Base-by-base conservation (phyloP, 2,329 filamentous ascomycete genomes). In the Pseudofabraea citricarpa region DNA sequence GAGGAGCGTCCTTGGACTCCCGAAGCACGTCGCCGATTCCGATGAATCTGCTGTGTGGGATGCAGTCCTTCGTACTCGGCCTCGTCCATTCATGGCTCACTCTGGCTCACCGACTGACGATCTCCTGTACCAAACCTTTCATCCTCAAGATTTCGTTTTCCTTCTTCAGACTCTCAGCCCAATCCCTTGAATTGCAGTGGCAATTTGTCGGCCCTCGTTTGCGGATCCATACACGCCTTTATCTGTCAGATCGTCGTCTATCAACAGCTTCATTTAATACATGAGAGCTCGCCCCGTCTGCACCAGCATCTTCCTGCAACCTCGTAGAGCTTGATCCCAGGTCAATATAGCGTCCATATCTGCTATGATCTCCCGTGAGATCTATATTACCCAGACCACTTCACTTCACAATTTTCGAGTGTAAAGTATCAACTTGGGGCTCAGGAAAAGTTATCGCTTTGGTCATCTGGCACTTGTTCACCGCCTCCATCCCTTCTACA, bases 241-340 rank as follows among this genome's bases (percentile, higher is more conserved):
- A 21, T 37, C n/a, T 10, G 15, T n/a, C 35, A n/a, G 33, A 36
- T 16, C 10, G 18, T 21, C 12, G 18, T 13, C 21, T 37, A 21
- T 37, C 35, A 37, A 37, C 21, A 37, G 35, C 35, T 24, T 37
- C 35, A 37, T 37, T 37, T 21, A 37, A 37, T 12, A 21, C 19
- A 18, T 21, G 35, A 18, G 19, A 18, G 19, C 13, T 37, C 19
- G 19, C 19, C 35, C 15, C 35, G 35, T 21, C 23, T 18, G 35
- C 35, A 37, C 21, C n/a, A n/a, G n/a, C n/a, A n/a, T 37, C 18
- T 15, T 37, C 9, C 35, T 37, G 19, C 35, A 37, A 37, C 35
- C 19, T 21, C 19, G n/a, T n/a, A 19, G 19, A 15, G 35, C 35
- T 37, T 37, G 35, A 37, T 37, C 35, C 35, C 19, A 37, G 35